Evolutionary conservation across 1,139 yeast genomes (phyloP), one percentile per base, ranked within the genome.

Genomic region (Meyerozyma elateridarum): DNA sequence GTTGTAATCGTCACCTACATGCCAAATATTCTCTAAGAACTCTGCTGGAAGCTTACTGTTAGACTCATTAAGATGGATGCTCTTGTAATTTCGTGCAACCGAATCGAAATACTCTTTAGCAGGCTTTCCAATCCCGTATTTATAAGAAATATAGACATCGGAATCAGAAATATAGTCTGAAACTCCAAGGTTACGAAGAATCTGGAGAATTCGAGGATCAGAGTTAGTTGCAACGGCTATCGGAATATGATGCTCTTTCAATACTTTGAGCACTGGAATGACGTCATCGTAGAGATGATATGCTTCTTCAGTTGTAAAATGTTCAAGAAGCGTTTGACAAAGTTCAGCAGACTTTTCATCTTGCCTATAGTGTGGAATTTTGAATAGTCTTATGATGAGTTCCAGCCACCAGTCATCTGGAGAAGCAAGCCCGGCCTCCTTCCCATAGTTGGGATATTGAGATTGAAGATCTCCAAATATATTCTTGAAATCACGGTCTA

Each of bases 401-500:
- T 63, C 56, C 35, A 52, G 54, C 89, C 89, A 81, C 85, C 87
- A 81, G 21, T 67, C 61, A 14, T 61, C 61, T 11, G 68, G 38
- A 16, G 49, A 36, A 0, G 31, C 25, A 14, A 64, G 49, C 6
- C 48, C 45, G 0, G 28, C 28, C 12, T 44, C 36, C 38, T 74
- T 76, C 1, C 89, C 89, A 46, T 76, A 80, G 44, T 79, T 77
- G 9, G 88, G 88, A 44, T 58, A 71, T 33, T 54, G 40, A 12
- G 41, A 25, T 13, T 44, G 36, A 41, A 67, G 41, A 13, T 45
- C 43, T 11, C 52, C 41, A 39, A 63, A 58, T 1, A 53, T 40
- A 3, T 16, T 12, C 2, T 69, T 62, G 32, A 67, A 67, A 2
- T 54, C 55, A 4, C 36, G 9, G 13, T 43, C 49, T 14, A 66